Evolutionary conservation across 306 rosid genomes (phyloP).

Genomic region (Prunus armeniaca): DNA sequence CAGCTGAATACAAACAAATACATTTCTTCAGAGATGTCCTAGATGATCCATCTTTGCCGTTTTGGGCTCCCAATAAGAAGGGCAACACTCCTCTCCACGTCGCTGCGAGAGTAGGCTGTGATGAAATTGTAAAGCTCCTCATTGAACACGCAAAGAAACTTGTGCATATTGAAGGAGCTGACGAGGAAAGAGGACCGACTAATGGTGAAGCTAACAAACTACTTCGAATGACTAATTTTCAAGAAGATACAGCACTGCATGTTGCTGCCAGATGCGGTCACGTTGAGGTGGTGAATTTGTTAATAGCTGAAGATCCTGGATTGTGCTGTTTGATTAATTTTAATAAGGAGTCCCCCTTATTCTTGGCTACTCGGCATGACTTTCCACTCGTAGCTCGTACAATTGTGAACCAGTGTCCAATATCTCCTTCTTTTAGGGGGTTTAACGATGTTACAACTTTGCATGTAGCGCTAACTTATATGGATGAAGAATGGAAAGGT

Average conservation of each 20-base stretch:
- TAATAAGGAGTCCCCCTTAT: not conserved
- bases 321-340: not conserved
- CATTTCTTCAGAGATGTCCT: not conserved
- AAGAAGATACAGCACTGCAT: not conserved
- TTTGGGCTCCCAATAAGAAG: not conserved
- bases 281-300: not conserved
- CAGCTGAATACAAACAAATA: not conserved
- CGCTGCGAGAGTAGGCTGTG: not conserved
- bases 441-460: not conserved
- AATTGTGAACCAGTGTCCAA: not conserved
- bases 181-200: not conserved
- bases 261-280: not conserved
- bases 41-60: not conserved
- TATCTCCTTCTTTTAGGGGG: not conserved
- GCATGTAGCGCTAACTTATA: not conserved
- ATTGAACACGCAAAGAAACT: not conserved
- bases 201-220: not conserved
- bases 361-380: not conserved
- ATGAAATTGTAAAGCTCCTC: not conserved
- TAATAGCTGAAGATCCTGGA: not conserved
- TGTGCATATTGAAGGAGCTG: not conserved
- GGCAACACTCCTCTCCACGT: not conserved
- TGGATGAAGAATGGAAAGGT: not conserved
- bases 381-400: not conserved
- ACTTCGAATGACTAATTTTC: not conserved